phyloP scores from a whole-genome alignment of 176 grass and related monocot genomes.

The Areca catechu region DNA sequence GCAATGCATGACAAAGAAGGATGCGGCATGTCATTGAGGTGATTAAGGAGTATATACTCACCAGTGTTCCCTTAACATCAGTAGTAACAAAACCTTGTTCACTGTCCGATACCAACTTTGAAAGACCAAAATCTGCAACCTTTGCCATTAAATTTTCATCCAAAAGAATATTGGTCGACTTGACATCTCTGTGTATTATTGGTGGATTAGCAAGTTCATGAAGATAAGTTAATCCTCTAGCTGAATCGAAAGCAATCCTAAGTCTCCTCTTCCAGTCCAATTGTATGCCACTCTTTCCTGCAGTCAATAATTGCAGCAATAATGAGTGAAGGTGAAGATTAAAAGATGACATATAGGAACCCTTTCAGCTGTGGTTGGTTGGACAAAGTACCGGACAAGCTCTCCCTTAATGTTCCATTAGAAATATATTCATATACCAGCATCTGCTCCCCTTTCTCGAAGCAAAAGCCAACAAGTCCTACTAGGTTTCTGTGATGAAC shows the following conservation, averaged over 20 bases:
- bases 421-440: constrained; percentile 74
- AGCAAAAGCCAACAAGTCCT: constrained; percentile 79
- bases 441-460: constrained; percentile 75
- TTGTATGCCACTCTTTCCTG: constrained; percentile 66
- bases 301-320: constrained; percentile 3
- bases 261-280: constrained; percentile 70
- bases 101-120: constrained; percentile 46
- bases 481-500: constrained; percentile 94
- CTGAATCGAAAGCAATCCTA: constrained; percentile 65
- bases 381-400: constrained; percentile 48
- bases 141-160: constrained; percentile 66
- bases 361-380: neutral
- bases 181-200: constrained; percentile 91
- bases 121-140: constrained; percentile 86
- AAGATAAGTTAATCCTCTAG: constrained; percentile 78
- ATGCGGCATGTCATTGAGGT: neutral
- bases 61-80: constrained; percentile 78
- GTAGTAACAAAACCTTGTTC: constrained; percentile 45
- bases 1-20: too few relatives aligned
- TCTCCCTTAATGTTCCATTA: constrained; percentile 61
- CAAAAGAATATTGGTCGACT: constrained; percentile 81
- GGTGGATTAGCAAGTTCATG: constrained; percentile 92
- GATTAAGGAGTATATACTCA: constrained; percentile 17
- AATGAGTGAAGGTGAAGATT: neutral
- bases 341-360: constrained; percentile 3